Base-by-base conservation (phyloP, 106 monocot genomes). In the Platanthera zijinensis region DNA sequence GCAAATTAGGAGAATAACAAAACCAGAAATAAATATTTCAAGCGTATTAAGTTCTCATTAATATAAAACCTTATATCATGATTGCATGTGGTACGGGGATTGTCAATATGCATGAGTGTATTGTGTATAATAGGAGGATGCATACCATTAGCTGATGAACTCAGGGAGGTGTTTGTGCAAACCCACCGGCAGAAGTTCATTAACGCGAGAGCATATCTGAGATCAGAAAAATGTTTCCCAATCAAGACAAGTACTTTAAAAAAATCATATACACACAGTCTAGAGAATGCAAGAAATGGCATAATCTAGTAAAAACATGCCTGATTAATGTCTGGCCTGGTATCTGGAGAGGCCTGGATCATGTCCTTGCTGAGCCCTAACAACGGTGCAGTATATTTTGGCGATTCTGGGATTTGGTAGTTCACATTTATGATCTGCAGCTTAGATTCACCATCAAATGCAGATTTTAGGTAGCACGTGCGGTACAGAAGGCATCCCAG, bases 381-480 rank as follows among this genome's bases (percentile, higher is more conserved):
- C 25, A 67, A 32, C 3, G 67, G 30, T 67, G 67, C 67, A 67
- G 12, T 67, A 32, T 67, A 67, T 32, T 22, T 67, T 67, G 67
- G 67, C 67, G 30, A 25, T 11, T 67, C 67, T 39, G 67, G 67
- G 30, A 67, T 67, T 7, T 67, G 67, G 67, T 67, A 67, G 67
- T 32, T 67, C 67, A 67, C 67, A 67, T 67, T 67, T 32, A 32
- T 67, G 12, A 67, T 67, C 67, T 67, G 67, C 25, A 67, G 28
- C 67, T 67, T 67, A 67, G 67, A 67, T 30, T 67, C 67, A 67
- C 67, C 67, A 13, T 67, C 67, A 67, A 67, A 67, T 67, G 67
- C 67, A 11, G 67, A 28, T 67, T 67, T 67, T 32, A 32, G 25
- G 32, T 39, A 67, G 25, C 67, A 67, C 8, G 32, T 32, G 25